Evolutionary conservation across 768 basidiomycete genomes (phyloP), one percentile per base, ranked within the genome.

Genomic region (Paxillus rubicundulus): DNA sequence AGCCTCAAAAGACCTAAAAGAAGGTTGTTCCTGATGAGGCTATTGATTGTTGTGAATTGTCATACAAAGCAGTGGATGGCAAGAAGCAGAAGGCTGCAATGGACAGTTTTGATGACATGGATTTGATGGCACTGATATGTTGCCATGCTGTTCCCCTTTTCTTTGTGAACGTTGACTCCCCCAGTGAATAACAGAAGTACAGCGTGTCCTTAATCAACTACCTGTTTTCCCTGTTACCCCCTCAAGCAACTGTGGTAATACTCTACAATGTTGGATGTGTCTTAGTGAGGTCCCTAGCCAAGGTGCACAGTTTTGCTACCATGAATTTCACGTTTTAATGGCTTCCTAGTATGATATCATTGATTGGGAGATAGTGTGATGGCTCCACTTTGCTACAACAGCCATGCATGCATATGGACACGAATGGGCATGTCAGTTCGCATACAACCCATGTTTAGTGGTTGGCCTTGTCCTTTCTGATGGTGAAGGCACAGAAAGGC

Each of bases 151-250:
- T 77, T 16, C 71, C 45, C 66, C 71, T 1, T 64, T 71, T 3
- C 72, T 74, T 1, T 71, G 77, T 45, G 61, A 72, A 47, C 75
- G 34, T 42, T 16, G 33, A 37, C 44, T 70, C 72, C 0, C 67
- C 72, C 1, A 72, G 74, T 0, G 73, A 78, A 46, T 64, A 72
- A 42, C 75, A 76, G n/a, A 68, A 74, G 20, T 76, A 73, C 52
- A 59, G 64, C 8, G 54, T 77, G 4, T 59, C 72, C 0, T 58
- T 75, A 1, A 52, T 77, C 8, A 50, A 68, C 33, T 51, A 66
- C 24, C 56, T 74, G 4, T 67, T 63, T 45, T 46, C 49, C 0
- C 45, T 64, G 0, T 40, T 77, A 1, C 77, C 74, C 0, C 20
- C 49, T 0, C 3, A 57, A 0, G 62, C 71, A n/a, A 77, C 65